Conservation (phyloP, 2,329 filamentous ascomycete species). For the Leptographium lundbergii region DNA sequence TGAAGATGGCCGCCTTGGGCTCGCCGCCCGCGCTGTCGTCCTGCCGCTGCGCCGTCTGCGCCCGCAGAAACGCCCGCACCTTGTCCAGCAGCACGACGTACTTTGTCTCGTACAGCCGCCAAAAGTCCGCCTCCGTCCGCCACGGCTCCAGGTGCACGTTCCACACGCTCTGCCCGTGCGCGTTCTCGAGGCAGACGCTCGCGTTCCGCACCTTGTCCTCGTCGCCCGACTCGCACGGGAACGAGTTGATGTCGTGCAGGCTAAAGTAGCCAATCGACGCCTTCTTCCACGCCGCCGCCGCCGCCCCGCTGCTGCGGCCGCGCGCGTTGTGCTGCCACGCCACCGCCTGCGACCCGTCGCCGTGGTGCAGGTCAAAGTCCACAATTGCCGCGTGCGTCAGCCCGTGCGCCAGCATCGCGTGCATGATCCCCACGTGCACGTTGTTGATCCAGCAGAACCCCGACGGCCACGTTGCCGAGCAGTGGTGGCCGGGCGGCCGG, state of each 20-base stretch:
- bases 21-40: background rate
- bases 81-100: slow-evolving; percentile 73
- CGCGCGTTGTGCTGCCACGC: slow-evolving; percentile 81
- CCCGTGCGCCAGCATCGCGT: slow-evolving; percentile 71
- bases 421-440: slow-evolving; percentile 90
- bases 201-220: slow-evolving; percentile 87
- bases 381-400: slow-evolving; percentile 89
- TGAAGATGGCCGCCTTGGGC: slow-evolving; percentile 70
- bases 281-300: slow-evolving; percentile 65
- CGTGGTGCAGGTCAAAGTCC: slow-evolving; percentile 85
- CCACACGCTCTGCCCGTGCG: slow-evolving; percentile 89
- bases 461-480: slow-evolving; percentile 76
- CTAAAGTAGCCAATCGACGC: slow-evolving; percentile 91
- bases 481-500: slow-evolving; percentile 89
- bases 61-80: slow-evolving; percentile 60
- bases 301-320: slow-evolving; percentile 21
- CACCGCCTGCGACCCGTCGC: slow-evolving; percentile 91
- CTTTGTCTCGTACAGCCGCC: slow-evolving; percentile 69
- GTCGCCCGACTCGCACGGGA: slow-evolving; percentile 90
- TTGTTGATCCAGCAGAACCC: slow-evolving; percentile 99
- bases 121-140: slow-evolving; percentile 75
- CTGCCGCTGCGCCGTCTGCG: slow-evolving; percentile 47
- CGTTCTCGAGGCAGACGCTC: slow-evolving; percentile 86
- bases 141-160: slow-evolving; percentile 88
- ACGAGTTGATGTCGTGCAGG: slow-evolving; percentile 96